These are phyloP conservation scores for Gossypium mustelinum DNA, from an alignment of 345 rosid genomes.

Conservation along the genomic window DNA sequence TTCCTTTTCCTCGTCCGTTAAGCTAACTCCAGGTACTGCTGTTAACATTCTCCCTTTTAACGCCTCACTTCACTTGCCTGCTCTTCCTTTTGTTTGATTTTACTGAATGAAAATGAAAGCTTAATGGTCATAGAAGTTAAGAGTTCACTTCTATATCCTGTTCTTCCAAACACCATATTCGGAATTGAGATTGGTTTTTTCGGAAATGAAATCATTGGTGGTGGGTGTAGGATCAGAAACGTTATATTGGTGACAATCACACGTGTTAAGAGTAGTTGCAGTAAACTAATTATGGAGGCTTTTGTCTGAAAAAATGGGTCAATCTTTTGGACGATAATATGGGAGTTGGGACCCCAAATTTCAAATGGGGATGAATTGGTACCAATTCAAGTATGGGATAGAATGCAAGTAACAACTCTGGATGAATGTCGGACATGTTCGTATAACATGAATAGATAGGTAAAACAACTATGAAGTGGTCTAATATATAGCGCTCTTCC, in stretches of 20 bases:
- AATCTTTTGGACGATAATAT: too few relatives aligned
- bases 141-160: neutral
- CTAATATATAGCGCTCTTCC: too few relatives aligned
- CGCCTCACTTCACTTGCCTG: neutral
- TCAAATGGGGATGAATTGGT: too few relatives aligned
- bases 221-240: neutral
- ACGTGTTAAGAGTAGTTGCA: neutral
- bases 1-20: constrained; percentile 41
- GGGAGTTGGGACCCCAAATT: too few relatives aligned
- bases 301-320: too few relatives aligned
- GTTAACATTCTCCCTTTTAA: neutral
- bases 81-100: neutral
- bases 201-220: neutral
- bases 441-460: too few relatives aligned
- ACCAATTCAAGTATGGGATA: too few relatives aligned
- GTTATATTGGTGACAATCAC: neutral
- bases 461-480: too few relatives aligned
- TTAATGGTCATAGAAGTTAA: neutral
- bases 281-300: neutral
- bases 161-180: too few relatives aligned
- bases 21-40: constrained; percentile 47
- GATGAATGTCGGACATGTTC: neutral
- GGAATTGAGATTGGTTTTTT: neutral
- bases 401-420: too few relatives aligned
- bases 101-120: neutral